Percentiles rank a stretch among this genome's conserved stretches.
Evolutionary conservation across 169 alveolate species (phyloP).

Genomic region (Plasmodium reichenowi): DNA sequence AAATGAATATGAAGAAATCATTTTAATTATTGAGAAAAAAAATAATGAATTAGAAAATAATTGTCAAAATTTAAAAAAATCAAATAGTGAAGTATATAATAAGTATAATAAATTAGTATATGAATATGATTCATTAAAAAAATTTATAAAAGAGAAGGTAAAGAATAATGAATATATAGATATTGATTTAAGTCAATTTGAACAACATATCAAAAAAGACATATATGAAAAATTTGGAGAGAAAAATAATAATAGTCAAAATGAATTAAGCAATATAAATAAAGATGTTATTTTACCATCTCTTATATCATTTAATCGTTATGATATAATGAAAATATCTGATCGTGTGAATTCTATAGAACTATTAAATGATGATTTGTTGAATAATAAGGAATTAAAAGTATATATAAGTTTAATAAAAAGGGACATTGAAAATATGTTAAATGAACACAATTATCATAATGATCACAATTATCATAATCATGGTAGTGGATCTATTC

Average conservation of each 20-base stretch:
- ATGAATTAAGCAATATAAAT: background rate
- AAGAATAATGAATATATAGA: slow-evolving; percentile 24
- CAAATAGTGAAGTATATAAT: slow-evolving; percentile 22
- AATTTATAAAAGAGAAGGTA: slow-evolving; percentile 12
- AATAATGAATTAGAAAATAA: slow-evolving; percentile 51
- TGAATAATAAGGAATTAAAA: slow-evolving; percentile 33
- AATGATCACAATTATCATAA: background rate
- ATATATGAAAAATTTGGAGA: background rate
- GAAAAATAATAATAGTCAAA: background rate
- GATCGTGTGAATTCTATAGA: slow-evolving; percentile 42
- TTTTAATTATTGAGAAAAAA: slow-evolving; percentile 48
- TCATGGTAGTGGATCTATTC: no score
- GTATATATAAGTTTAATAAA: slow-evolving; percentile 17
- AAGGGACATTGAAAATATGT: slow-evolving; percentile 12
- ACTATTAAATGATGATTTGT: slow-evolving; percentile 25
- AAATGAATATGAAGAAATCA: slow-evolving; percentile 46
- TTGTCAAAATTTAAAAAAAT: slow-evolving; percentile 39
- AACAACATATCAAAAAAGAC: background rate
- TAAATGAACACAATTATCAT: background rate
- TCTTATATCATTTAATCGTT: background rate
- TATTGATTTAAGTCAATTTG: background rate
- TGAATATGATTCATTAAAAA: slow-evolving; percentile 38
- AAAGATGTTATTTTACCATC: background rate
- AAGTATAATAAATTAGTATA: slow-evolving; percentile 28
- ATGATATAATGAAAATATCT: slow-evolving; percentile 11